Conservation (phyloP, 345 rosid genomes). For the Nasturtium officinale region DNA sequence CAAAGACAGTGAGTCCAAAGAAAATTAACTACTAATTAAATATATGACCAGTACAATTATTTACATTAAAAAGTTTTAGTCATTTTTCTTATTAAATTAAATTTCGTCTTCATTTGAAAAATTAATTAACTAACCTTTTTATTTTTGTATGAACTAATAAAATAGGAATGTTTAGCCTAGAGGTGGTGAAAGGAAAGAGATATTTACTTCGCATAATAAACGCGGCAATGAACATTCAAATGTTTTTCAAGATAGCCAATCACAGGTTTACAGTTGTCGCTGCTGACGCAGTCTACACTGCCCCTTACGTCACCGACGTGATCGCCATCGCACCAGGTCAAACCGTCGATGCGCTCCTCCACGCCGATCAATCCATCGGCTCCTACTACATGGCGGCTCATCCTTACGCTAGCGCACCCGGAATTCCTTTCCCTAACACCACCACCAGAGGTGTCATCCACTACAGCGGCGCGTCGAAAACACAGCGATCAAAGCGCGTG, state of each 20-base stretch:
- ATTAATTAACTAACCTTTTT: neutral
- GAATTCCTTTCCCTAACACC: constrained; percentile 46
- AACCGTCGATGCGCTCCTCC: constrained; percentile 66
- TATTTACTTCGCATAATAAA: constrained; percentile 83
- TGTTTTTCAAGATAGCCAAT: constrained; percentile 85
- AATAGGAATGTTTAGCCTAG: constrained; percentile 58
- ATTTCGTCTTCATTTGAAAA: neutral
- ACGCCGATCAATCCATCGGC: constrained; percentile 58
- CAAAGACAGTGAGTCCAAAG: constrained; percentile 47
- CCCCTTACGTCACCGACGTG: constrained; percentile 66
- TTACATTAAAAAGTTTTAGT: neutral
- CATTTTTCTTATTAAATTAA: neutral
- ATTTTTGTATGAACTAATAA: neutral
- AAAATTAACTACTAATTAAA: neutral
- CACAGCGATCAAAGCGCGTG: constrained; percentile 36
- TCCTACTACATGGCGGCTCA: constrained; percentile 86
- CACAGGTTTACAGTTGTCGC: constrained; percentile 81
- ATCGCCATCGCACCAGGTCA: constrained; percentile 73
- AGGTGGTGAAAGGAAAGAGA: constrained; percentile 64
- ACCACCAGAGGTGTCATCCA: constrained; percentile 69
- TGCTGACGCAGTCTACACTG: constrained; percentile 69
- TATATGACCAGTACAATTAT: too few species aligned
- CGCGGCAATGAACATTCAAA: constrained; percentile 81
- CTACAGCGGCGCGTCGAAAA: constrained; percentile 47
- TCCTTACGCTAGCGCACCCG: constrained; percentile 56